Conservation (phyloP, 345 rosid genomes). For the Camelina sativa region DNA sequence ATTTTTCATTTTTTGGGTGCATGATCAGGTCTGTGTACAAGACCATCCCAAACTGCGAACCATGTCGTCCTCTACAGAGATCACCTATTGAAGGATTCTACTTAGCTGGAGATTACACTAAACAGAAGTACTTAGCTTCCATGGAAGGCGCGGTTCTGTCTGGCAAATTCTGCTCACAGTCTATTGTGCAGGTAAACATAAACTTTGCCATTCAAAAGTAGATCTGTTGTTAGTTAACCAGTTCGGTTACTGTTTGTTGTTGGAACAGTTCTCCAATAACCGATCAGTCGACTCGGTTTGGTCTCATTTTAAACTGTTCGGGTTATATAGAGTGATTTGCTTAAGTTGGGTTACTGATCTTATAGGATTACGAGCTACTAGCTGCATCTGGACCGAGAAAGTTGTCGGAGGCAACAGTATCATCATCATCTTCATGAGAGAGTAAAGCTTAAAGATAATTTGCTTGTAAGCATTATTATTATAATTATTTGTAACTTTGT, state of each 20-base stretch:
- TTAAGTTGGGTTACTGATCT: not conserved
- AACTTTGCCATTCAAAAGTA: slow-evolving; percentile 12
- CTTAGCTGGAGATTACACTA: slow-evolving; percentile 92
- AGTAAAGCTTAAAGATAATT: slow-evolving; percentile 20
- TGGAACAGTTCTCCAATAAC: not conserved
- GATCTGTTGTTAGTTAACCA: not conserved
- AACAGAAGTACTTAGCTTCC: slow-evolving; percentile 95
- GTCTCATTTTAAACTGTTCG: not conserved
- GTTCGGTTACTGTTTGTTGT: not conserved
- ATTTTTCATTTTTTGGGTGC: not conserved
- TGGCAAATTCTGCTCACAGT: slow-evolving; percentile 88
- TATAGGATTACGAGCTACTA: slow-evolving; percentile 66
- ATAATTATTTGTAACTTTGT: slow-evolving; percentile 9
- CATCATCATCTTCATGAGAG: slow-evolving; percentile 33
- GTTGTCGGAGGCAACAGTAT: slow-evolving; percentile 57
- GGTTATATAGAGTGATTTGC: not conserved
- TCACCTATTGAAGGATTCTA: slow-evolving; percentile 89
- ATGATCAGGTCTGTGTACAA: slow-evolving; percentile 88
- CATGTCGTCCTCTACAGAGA: slow-evolving; percentile 90
- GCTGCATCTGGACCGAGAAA: slow-evolving; percentile 43
- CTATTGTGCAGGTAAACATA: slow-evolving; percentile 67
- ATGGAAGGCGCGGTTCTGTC: slow-evolving; percentile 99
- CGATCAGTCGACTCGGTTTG: not conserved
- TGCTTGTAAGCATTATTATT: slow-evolving; percentile 19
- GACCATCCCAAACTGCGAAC: slow-evolving; percentile 85